Percentiles rank a stretch among this genome's conserved stretches.
Conservation (phyloP, 108 stramenopile species). For the Seminavis robusta region DNA sequence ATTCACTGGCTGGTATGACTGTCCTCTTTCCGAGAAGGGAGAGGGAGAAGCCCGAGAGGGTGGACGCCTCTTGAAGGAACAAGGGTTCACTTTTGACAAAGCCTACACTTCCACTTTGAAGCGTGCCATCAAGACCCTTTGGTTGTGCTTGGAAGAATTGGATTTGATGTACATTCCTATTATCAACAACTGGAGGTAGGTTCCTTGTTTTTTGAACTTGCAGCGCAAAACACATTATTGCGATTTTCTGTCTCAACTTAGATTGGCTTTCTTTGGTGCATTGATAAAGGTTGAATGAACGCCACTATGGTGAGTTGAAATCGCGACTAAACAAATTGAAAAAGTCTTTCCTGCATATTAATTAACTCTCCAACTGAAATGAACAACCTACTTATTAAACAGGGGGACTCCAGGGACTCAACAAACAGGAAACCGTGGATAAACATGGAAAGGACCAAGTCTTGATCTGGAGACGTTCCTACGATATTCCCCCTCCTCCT, state of each 20-base stretch:
- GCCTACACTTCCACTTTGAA: conserved; percentile 97
- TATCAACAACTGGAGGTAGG: conserved; percentile 52
- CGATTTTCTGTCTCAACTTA: no score
- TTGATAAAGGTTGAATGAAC: conserved; percentile 97
- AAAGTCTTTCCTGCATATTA: conserved; percentile 31
- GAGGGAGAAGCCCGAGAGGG: conserved; percentile 79
- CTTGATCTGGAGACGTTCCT: conserved; percentile 90
- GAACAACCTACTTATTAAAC: background rate
- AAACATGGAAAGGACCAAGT: conserved; percentile 97
- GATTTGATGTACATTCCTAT: conserved; percentile 95
- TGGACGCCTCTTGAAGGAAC: conserved; percentile 74
- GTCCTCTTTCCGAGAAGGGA: conserved; percentile 86
- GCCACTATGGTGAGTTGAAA: conserved; percentile 66
- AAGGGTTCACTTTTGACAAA: conserved; percentile 76
- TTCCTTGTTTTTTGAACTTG: no score
- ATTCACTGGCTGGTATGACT: conserved; percentile 86
- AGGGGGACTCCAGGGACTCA: conserved; percentile 87
- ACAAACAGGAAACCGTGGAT: conserved; percentile 97
- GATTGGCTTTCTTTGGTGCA: no score
- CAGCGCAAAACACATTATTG: background rate
- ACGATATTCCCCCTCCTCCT: conserved; percentile 94
- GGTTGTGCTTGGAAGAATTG: conserved; percentile 81
- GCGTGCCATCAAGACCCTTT: conserved; percentile 91
- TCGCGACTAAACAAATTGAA: conserved; percentile 1
- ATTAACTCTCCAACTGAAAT: background rate